Evolutionary conservation across 208 protist genomes (phyloP).

Genomic region (Entamoeba histolytica): DNA sequence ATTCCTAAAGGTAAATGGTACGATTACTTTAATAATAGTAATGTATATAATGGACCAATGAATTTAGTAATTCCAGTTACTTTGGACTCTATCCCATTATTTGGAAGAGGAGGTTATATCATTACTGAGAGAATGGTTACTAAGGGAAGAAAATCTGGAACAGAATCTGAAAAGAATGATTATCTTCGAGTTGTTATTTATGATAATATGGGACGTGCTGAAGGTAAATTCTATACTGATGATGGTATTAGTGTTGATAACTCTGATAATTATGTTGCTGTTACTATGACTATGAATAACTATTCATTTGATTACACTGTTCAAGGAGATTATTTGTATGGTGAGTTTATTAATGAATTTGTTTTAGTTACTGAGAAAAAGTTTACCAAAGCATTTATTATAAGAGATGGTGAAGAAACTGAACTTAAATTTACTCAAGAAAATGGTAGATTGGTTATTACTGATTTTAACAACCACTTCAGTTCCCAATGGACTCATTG

Average conservation of each 20-base stretch:
- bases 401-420: neutral
- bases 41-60: neutral
- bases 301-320: neutral
- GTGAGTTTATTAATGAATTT: neutral
- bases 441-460: neutral
- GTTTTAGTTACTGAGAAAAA: neutral
- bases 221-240: constrained; percentile 1
- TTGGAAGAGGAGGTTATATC: neutral
- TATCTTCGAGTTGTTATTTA: neutral
- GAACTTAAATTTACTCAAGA: neutral
- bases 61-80: neutral
- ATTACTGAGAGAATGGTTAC: neutral
- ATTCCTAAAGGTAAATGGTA: neutral
- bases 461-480: neutral
- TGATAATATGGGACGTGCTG: neutral
- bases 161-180: neutral
- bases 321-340: neutral
- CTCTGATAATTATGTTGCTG: neutral
- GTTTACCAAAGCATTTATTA: neutral
- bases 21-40: neutral
- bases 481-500: neutral
- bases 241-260: neutral
- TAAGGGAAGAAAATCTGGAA: neutral
- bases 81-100: neutral
- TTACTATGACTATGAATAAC: neutral